Percentiles rank a stretch among this genome's conserved stretches.
Evolutionary conservation across 2,329 filamentous ascomycete species (phyloP).

Genomic region (Scorias spongiosa): DNA sequence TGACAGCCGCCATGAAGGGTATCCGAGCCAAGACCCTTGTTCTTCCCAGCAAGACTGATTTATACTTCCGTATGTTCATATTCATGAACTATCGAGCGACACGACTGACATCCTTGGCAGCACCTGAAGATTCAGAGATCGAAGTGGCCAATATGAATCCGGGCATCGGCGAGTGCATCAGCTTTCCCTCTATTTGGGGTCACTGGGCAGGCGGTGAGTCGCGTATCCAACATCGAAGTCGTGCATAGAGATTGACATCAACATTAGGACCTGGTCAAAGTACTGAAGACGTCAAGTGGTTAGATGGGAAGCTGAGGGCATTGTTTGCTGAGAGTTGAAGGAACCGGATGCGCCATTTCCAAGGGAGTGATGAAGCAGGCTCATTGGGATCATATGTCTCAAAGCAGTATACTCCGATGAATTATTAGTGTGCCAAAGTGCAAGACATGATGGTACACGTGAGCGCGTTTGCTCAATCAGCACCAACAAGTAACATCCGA

Average conservation of each 20-base stretch:
- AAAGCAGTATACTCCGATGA: not conserved
- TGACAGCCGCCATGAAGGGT: constrained; percentile 35
- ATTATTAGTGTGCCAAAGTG: not conserved
- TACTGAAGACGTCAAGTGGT: constrained; percentile 55
- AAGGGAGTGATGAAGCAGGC: not conserved
- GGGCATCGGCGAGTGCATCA: constrained; percentile 39
- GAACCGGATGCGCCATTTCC: not conserved
- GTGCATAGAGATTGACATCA: constrained; percentile 7
- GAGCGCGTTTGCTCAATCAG: not conserved
- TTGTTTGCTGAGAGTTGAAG: constrained; percentile 28
- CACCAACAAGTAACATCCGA: not conserved
- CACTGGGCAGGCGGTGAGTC: constrained; percentile 38
- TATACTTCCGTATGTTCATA: constrained; percentile 50
- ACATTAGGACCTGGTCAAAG: constrained; percentile 49
- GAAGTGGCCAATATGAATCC: constrained; percentile 51
- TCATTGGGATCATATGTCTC: not conserved
- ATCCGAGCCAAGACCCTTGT: constrained; percentile 58
- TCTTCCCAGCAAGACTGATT: constrained; percentile 52
- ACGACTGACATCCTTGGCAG: constrained; percentile 20
- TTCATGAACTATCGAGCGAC: no score
- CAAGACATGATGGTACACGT: not conserved
- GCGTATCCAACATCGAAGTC: not conserved
- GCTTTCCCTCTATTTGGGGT: constrained; percentile 47
- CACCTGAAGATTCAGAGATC: constrained; percentile 58
- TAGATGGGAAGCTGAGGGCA: constrained; percentile 44